Evolutionary conservation across 192 early-diverging fungal species (phyloP).

Genomic region (Phlyctochytrium planicorne): DNA sequence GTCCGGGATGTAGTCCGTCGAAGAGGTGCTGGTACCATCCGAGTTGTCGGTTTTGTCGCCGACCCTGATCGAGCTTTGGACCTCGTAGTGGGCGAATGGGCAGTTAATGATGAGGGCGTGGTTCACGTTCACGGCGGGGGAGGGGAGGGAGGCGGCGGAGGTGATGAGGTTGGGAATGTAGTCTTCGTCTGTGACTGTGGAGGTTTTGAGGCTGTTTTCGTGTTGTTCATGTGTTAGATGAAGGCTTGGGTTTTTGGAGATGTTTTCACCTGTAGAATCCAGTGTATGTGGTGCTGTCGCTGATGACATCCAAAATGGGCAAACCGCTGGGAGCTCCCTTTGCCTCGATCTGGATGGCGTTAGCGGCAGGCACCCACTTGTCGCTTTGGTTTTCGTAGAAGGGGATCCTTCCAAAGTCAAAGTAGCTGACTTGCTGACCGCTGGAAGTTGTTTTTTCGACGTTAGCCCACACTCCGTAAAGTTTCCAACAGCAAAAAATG

Average conservation of each 20-base stretch:
- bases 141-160: not conserved
- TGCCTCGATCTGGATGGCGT: not conserved
- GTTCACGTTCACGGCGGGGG: not conserved
- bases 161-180: not conserved
- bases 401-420: not conserved
- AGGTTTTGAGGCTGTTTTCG: not conserved
- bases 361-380: not conserved
- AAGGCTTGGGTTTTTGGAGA: not conserved
- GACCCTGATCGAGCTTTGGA: too few species aligned
- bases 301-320: not conserved
- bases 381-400: not conserved
- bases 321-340: not conserved
- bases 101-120: not conserved
- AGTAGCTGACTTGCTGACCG: not conserved
- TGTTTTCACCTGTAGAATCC: constrained; percentile 5
- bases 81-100: not conserved
- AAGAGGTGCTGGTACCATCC: not conserved
- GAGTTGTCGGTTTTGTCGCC: not conserved
- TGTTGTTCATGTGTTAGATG: too few species aligned
- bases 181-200: not conserved
- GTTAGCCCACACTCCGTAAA: not conserved
- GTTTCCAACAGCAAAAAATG: not conserved
- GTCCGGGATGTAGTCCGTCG: not conserved
- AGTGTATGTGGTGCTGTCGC: not conserved
- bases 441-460: not conserved